Evolutionary conservation across 805 yeast species (phyloP).

Genomic region (Cyberlindnera mississippiensis): DNA sequence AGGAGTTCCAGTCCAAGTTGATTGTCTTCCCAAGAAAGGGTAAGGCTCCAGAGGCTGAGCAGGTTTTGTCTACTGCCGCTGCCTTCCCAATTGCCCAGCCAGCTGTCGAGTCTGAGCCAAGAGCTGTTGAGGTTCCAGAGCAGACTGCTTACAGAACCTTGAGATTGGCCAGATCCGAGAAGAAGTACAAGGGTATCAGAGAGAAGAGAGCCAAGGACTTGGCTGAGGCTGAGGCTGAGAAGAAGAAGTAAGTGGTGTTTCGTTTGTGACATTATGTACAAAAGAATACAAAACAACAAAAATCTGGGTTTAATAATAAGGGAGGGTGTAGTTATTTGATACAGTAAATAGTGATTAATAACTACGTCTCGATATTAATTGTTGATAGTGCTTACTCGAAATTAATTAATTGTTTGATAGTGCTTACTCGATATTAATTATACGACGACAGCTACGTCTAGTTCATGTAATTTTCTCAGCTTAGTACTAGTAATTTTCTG

Average conservation of each 20-base stretch:
- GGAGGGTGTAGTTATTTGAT: too few relatives aligned
- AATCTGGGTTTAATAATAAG: too few relatives aligned
- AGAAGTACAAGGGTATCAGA: constrained; percentile 92
- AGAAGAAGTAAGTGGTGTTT: constrained; percentile 99
- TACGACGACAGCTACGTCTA: too few relatives aligned
- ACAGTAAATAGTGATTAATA: too few relatives aligned
- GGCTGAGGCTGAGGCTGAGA: constrained; percentile 99
- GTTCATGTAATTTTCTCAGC: too few relatives aligned
- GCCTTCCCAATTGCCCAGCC: constrained; percentile 91
- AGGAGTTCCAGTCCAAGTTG: constrained; percentile 93
- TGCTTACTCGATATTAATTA: too few relatives aligned
- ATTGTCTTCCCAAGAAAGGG: constrained; percentile 94
- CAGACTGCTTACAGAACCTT: constrained; percentile 89
- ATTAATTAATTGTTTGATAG: too few relatives aligned
- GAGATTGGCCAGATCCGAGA: constrained; percentile 91
- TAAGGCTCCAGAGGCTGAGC: constrained; percentile 74
- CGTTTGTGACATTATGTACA: constrained; percentile 20
- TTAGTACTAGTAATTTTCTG: too few relatives aligned
- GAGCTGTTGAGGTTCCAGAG: constrained; percentile 73
- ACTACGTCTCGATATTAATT: too few relatives aligned
- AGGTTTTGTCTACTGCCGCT: constrained; percentile 69
- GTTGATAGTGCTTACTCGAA: too few relatives aligned
- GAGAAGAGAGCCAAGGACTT: constrained; percentile 95
- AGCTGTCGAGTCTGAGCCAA: constrained; percentile 68
- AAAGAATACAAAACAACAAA: not conserved